Evolutionary conservation across 768 basidiomycete species (phyloP), one percentile per base, ranked within the genome.

Genomic region (Erythrobasidium yunnanense): DNA sequence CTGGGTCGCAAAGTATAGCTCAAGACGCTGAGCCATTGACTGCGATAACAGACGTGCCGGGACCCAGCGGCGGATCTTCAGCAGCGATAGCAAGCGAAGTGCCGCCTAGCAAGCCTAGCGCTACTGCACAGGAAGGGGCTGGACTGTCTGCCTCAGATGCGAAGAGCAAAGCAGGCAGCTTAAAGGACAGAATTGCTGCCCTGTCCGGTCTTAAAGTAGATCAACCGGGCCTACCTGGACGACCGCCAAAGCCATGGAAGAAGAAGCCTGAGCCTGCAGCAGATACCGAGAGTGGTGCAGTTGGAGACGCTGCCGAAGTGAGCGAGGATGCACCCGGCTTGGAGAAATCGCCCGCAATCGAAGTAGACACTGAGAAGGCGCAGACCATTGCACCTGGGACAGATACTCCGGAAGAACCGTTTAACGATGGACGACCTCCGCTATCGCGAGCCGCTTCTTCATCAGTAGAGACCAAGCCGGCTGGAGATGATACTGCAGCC

Each of bases 141-240:
- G 60, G 46, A 4, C 49, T 63, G 23, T 63, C 60, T 30, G 60
- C 60, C 42, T 46, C 46, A 63, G 60, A 63, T 51, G 60, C 60
- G 11, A 63, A 63, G 46, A 46, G 52, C n/a, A 50, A 29, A 4
- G 46, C 60, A 23, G 60, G 60, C 46, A 47, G 42, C 29, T 49
- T 63, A 15, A 63, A 51, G 30, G 60, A 63, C 30, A 27, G 60
- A 22, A 63, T 63, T 6, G 60, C 60, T 3, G 15, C 38, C 11
- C 60, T 63, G 8, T 63, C 60, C 45, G 60, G 60, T 2, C 38
- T 63, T 25, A 63, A 63, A 33, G 60, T 63, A 15, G 60, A 63
- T 38, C 42, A 63, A 34, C 60, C 60, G 46, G 60, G 46, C 7
- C 30, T 38, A 7, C 60, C 60, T 8, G 60, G 60, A 2, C 20